Base-by-base conservation (phyloP, 108 stramenopile species). In the Skeletonema grethae region DNA sequence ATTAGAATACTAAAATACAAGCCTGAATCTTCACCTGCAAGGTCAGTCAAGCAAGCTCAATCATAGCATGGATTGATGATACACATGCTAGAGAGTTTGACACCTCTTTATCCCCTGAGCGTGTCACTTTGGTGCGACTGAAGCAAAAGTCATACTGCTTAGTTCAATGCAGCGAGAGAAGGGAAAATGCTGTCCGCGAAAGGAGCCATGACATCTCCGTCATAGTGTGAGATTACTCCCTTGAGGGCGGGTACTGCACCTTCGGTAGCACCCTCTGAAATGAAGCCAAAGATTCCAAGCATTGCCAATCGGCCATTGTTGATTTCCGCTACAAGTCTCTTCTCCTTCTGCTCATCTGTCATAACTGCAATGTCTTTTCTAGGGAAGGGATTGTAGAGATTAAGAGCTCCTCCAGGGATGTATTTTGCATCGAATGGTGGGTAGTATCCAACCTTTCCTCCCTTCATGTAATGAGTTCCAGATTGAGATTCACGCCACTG, bases 251-350 rank as follows among this genome's bases (percentile, higher is more conserved):
- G 80, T 2, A 81, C 80, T 57, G 61, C 11, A 29, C 79, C 79
- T 48, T 77, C 76, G 18, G 57, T n/a, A n/a, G 56, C 67, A 58
- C 64, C 64, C 34, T 72, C 81, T 59, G 65, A 34, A 24, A 82
- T 35, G 50, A 82, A 82, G 36, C 76, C 81, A 32, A 82, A 65
- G 45, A 82, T 82, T 50, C 81, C 81, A 50, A 82, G 69, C 81
- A 64, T 61, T 6, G 84, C 86, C 20, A 84, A 67, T 46, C 86
- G 80, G 31, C 86, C 86, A 53, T 87, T 87, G 80, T 87, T 87
- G 77, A 87, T 76, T 70, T 86, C 85, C 2, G 38, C 43, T 24
- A 62, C 35, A 20, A 86, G 75, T 36, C 85, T 50, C n/a, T 34
- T 48, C 12, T 63, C 81, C 65, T 76, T 73, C 25, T 72, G 35